Evolutionary conservation across 352 stramenopile species (phyloP).

Genomic region (Pythium apleroticum): DNA sequence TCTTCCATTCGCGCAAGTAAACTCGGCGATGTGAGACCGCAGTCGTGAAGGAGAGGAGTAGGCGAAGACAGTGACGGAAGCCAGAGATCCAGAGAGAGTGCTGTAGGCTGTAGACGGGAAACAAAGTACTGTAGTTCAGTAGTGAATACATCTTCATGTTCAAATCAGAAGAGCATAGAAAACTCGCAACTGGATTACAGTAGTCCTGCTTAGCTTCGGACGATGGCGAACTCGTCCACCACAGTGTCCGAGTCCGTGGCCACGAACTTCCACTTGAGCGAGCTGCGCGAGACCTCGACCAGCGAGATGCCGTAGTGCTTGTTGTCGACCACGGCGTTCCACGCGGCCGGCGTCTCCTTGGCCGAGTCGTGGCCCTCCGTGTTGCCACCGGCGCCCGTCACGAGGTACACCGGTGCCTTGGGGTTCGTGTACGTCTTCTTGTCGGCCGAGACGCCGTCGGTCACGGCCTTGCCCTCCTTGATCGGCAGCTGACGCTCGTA

Average conservation of each 20-base stretch:
- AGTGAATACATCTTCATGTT: neutral
- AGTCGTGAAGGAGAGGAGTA: neutral
- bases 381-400: conserved; percentile 63
- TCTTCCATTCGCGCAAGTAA: conserved; percentile 65
- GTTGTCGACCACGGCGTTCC: conserved; percentile 48
- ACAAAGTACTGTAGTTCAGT: neutral
- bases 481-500: conserved; percentile 82
- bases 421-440: conserved; percentile 58
- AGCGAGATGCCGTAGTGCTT: conserved; percentile 49
- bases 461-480: conserved; percentile 37
- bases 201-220: neutral
- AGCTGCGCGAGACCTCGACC: conserved; percentile 21
- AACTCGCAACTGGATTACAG: neutral
- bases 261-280: conserved; percentile 36
- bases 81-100: neutral
- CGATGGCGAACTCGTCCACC: conserved; percentile 32
- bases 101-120: neutral
- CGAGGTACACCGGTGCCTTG: conserved; percentile 61
- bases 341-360: conserved; percentile 26
- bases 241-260: conserved; percentile 18
- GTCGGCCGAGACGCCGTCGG: conserved; percentile 49
- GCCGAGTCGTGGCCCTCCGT: conserved; percentile 40
- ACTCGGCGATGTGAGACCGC: neutral
- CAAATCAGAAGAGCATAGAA: neutral
- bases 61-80: neutral